Evolutionary conservation across 495 filamentous ascomycete genomes (phyloP).

Genomic region (Delitschia confertaspora): DNA sequence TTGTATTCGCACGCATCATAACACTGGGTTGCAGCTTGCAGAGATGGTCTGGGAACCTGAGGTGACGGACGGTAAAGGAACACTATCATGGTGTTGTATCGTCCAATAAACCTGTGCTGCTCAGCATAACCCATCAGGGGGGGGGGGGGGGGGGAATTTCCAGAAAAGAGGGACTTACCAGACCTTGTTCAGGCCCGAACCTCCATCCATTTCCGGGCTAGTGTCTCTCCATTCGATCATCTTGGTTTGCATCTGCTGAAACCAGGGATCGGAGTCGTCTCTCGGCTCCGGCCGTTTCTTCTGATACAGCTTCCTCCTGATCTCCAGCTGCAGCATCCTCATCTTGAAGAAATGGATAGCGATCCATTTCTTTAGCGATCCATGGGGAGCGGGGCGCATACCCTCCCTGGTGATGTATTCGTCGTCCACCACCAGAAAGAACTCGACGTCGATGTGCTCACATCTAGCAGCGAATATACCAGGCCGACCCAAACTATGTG

Average conservation of each 20-base stretch:
- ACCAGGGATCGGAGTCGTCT: conserved; percentile 78
- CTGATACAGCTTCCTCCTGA: conserved; percentile 72
- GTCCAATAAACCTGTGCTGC: conserved; percentile 56
- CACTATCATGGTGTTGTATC: conserved; percentile 76
- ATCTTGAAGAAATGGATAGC: conserved; percentile 90
- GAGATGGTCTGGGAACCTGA: conserved; percentile 75
- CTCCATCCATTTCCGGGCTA: conserved; percentile 53
- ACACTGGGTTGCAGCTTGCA: conserved; percentile 63
- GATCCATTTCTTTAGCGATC: conserved; percentile 68
- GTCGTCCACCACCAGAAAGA: conserved; percentile 71
- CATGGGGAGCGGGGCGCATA: conserved; percentile 54
- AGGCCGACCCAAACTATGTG: conserved; percentile 76
- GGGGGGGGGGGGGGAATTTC: no score
- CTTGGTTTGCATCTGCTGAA: conserved; percentile 65
- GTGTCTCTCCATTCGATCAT: conserved; percentile 62
- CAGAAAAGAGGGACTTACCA: conserved; percentile 41
- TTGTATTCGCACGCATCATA: conserved; percentile 75
- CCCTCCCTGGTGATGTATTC: conserved; percentile 70
- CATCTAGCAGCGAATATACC: conserved; percentile 68
- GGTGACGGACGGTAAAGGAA: conserved; percentile 80
- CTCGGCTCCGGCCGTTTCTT: conserved; percentile 63
- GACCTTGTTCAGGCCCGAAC: conserved; percentile 54
- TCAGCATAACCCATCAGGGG: neutral
- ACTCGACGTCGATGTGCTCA: conserved; percentile 73
- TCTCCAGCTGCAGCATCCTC: conserved; percentile 79